These are phyloP conservation scores for Helianthus annuus DNA, from an alignment of 129 eudicot species.

Conservation along the genomic window HanXRQr2.0-SUNRISE NC_035433.2:27295865-27296364, in stretches of 20 bases:
- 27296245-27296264: constrained; percentile 75
- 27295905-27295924: neutral
- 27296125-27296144: constrained; percentile 48
- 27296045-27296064: neutral
- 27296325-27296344: constrained; percentile 45
- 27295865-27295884: neutral
- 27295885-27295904: neutral
- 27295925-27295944: neutral
- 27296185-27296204: constrained; percentile 70
- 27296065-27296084: neutral
- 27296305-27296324: constrained; percentile 54
- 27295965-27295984: neutral
- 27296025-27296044: neutral
- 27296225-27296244: constrained; percentile 67
- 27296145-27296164: constrained; percentile 48
- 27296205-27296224: constrained; percentile 75
- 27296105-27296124: constrained; percentile 87
- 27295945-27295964: neutral
- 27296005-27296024: neutral
- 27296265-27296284: constrained; percentile 74
- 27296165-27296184: constrained; percentile 44
- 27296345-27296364: constrained; percentile 50
- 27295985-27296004: neutral
- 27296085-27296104: constrained; percentile 35
- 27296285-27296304: constrained; percentile 66